These are phyloP conservation scores for Pythium rishiriense DNA, from an alignment of 352 stramenopile species.

Conservation along the genomic window DNA sequence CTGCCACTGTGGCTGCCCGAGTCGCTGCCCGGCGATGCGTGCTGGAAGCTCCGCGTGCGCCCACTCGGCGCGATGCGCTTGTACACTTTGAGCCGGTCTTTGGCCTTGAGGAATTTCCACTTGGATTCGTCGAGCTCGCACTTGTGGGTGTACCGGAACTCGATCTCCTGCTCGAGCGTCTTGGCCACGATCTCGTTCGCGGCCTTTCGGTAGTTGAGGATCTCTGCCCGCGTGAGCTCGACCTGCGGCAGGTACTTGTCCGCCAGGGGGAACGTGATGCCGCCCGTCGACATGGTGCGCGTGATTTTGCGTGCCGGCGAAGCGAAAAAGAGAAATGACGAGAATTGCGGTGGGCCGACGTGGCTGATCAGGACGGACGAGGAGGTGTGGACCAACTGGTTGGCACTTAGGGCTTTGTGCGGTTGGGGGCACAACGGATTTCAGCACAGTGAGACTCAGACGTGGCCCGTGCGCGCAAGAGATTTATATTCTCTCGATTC, in stretches of 20 bases:
- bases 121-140: slow-evolving; percentile 26
- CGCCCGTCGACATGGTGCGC: not conserved
- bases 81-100: slow-evolving; percentile 26
- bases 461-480: too few relatives aligned
- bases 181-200: slow-evolving; percentile 41
- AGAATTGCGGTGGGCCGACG: not conserved
- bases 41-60: not conserved
- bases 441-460: too few relatives aligned
- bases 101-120: slow-evolving; percentile 35
- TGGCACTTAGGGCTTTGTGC: not conserved
- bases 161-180: slow-evolving; percentile 49
- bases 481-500: too few relatives aligned
- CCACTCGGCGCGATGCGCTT: slow-evolving; percentile 7
- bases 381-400: not conserved
- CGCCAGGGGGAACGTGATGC: slow-evolving; percentile 29
- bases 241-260: slow-evolving; percentile 26
- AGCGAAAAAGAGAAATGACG: too few relatives aligned
- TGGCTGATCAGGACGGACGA: too few relatives aligned
- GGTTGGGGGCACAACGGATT: not conserved
- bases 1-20: slow-evolving; percentile 26
- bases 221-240: slow-evolving; percentile 33
- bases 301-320: not conserved
- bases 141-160: slow-evolving; percentile 23
- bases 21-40: not conserved
- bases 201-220: slow-evolving; percentile 32